Conservation (phyloP, 108 stramenopile genomes). For the Cyclotella distinguenda region DNA sequence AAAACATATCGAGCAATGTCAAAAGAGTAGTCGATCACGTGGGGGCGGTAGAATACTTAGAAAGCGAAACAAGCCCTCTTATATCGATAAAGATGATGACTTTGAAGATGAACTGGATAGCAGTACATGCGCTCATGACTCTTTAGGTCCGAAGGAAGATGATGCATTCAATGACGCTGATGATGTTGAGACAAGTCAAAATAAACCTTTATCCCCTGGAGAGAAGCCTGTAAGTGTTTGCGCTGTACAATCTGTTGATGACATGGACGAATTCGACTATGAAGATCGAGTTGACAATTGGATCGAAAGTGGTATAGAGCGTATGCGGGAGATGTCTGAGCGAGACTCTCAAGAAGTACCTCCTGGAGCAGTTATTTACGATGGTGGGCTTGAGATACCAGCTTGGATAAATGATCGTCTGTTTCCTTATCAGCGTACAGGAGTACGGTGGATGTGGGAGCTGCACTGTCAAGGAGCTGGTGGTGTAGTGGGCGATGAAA, state of each 20-base stretch:
- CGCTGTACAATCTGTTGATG: constrained; percentile 49
- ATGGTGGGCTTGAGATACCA: constrained; percentile 75
- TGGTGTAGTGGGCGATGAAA: constrained; percentile 68
- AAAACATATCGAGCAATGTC: constrained; percentile 43
- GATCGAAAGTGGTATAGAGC: constrained; percentile 61
- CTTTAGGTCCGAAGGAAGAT: background rate
- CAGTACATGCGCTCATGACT: background rate
- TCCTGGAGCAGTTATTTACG: constrained; percentile 62
- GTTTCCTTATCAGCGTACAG: constrained; percentile 82
- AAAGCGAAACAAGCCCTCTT: constrained; percentile 24
- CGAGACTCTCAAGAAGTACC: constrained; percentile 55
- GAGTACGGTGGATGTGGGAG: constrained; percentile 94
- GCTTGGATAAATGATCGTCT: constrained; percentile 84
- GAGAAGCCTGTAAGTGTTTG: background rate
- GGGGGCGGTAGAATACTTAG: constrained; percentile 21
- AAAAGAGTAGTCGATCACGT: constrained; percentile 13
- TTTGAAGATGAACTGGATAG: constrained; percentile 16
- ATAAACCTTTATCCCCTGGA: background rate
- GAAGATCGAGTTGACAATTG: constrained; percentile 85
- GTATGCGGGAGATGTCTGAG: constrained; percentile 75
- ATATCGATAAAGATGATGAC: constrained; percentile 22
- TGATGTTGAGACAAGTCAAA: constrained; percentile 6
- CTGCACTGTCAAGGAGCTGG: constrained; percentile 91
- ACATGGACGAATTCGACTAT: constrained; percentile 71
- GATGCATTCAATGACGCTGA: constrained; percentile 2